These are phyloP conservation scores for Citrus trifoliata DNA, from an alignment of 345 rosid genomes.

Conservation along the genomic window DNA sequence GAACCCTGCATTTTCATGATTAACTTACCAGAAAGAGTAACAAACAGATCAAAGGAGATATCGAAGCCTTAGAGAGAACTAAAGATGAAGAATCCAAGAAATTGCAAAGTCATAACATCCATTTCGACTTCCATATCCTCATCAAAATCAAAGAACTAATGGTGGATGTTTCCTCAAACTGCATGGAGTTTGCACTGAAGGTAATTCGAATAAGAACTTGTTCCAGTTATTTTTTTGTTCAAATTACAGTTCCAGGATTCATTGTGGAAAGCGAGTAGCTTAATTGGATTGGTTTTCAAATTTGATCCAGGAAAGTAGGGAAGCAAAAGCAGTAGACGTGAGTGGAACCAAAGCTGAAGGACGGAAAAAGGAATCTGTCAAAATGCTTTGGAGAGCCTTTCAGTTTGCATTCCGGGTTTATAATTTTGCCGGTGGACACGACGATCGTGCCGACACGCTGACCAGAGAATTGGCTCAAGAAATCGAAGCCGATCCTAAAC, in stretches of 20 bases:
- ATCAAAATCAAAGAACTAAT: constrained; percentile 68
- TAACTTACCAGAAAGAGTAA: background rate
- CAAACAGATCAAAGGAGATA: constrained; percentile 68
- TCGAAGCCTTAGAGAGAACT: constrained; percentile 67
- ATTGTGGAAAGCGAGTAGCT: background rate
- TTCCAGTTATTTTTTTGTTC: background rate
- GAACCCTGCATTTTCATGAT: background rate
- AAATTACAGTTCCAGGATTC: background rate
- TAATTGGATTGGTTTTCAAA: background rate
- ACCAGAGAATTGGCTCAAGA: constrained; percentile 78
- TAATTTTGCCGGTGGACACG: constrained; percentile 84
- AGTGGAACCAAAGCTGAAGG: constrained; percentile 30
- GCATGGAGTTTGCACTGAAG: constrained; percentile 83
- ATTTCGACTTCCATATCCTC: constrained; percentile 67
- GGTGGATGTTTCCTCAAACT: constrained; percentile 85
- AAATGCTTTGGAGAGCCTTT: constrained; percentile 80
- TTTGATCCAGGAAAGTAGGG: constrained; percentile 58
- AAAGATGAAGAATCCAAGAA: constrained; percentile 86
- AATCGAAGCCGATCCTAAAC: constrained; percentile 60
- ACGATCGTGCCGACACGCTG: constrained; percentile 73
- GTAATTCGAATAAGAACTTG: constrained; percentile 24
- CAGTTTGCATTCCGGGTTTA: constrained; percentile 85
- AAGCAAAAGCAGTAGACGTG: constrained; percentile 38
- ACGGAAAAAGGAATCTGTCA: constrained; percentile 31
- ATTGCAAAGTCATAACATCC: constrained; percentile 61